These are phyloP conservation scores for Akanthomyces uredinophilus DNA, from an alignment of 2,329 filamentous ascomycete genomes.

Conservation along the genomic window DNA sequence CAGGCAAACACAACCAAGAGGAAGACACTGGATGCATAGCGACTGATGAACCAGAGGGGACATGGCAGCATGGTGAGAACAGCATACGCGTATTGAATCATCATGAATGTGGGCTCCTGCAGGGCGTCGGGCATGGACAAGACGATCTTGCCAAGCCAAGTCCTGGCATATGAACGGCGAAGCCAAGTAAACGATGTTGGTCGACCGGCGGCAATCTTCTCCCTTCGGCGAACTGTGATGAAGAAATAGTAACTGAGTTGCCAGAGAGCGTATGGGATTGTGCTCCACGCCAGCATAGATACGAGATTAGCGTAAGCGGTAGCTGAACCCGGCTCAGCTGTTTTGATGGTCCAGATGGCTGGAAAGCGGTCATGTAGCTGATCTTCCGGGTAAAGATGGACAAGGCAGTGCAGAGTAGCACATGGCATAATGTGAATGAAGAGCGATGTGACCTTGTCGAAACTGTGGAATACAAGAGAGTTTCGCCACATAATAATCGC, in stretches of 20 bases:
- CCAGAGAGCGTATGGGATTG: constrained; percentile 88
- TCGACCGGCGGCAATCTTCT: constrained; percentile 91
- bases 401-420: constrained; percentile 84
- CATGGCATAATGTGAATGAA: constrained; percentile 99
- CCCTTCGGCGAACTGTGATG: constrained; percentile 89
- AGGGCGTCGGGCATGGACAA: constrained; percentile 67
- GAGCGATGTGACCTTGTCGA: constrained; percentile 97
- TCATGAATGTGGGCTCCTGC: constrained; percentile 90
- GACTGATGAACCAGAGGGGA: constrained; percentile 89
- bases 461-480: constrained; percentile 94
- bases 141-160: constrained; percentile 82
- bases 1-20: constrained; percentile 80
- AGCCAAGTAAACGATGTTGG: constrained; percentile 98
- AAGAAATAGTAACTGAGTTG: constrained; percentile 90
- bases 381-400: constrained; percentile 69
- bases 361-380: constrained; percentile 69
- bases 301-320: constrained; percentile 71
- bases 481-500: constrained; percentile 99
- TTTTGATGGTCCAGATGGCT: constrained; percentile 77
- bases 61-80: constrained; percentile 91
- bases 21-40: constrained; percentile 72
- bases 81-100: constrained; percentile 90
- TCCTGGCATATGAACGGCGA: constrained; percentile 82
- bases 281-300: constrained; percentile 92
- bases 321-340: constrained; percentile 60